Evolutionary conservation across 2,329 filamentous ascomycete genomes (phyloP), one percentile per base, ranked within the genome.

Genomic region (Paracorniculantispora psalliotae): DNA sequence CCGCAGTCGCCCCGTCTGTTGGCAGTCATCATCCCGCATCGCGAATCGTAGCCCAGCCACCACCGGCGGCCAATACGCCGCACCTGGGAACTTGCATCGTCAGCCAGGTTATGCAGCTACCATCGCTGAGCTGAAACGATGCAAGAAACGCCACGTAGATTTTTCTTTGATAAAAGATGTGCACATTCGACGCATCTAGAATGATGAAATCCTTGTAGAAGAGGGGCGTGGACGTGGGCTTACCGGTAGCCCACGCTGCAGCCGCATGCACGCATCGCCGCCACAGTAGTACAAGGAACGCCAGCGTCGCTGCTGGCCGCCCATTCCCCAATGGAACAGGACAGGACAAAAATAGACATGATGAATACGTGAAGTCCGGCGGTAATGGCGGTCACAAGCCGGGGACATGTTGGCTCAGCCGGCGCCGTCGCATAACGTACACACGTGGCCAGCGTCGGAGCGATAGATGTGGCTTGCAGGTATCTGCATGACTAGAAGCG

Each of bases 221-320:
- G 33, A 41, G 15, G n/a, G 21, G 30, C 33, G 21, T 21, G 46
- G n/a, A 50, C 19, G n/a, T 30, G 21, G 43, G 21, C 33, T 37
- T 21, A n/a, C 37, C 12, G 51, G 41, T 25, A 41, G 25, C 30
- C 9, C 33, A 41, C 46, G 39, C 52, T 25, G 33, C 33, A 44
- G 52, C 52, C 12, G 41, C 52, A 46, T 54, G 39, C 41, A 54
- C 8, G 52, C 52, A 44, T 54, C 39, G 52, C 39, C 39, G 39
- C 52, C 39, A 54, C 39, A 21, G 39, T 26, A 17, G 26, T 35
- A 37, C 39, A 26, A 25, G 52, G 25, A 39, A 44, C 43, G 28
- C 39, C 52, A 39, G 19, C n/a, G n/a, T n/a, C n/a, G 51, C 19
- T 17, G 52, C 52, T 19, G 39, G 51, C 13, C 21, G 30, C 12